These are phyloP conservation scores for Podila epigama DNA, from an alignment of 192 early-diverging fungal genomes.

Conservation along the genomic window DNA sequence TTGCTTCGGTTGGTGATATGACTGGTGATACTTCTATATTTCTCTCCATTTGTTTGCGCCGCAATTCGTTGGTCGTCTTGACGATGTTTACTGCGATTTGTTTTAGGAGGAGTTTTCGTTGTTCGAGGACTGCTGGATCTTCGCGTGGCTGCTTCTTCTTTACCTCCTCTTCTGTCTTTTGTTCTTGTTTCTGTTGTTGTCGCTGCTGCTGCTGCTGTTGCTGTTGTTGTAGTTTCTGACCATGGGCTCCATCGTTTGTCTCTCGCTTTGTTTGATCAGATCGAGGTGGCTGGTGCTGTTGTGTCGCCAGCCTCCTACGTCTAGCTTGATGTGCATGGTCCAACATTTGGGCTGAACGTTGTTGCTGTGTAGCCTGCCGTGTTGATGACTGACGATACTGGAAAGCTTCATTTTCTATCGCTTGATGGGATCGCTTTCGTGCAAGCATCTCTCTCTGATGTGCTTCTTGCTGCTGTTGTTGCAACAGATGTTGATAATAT, in stretches of 20 bases:
- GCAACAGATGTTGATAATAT: background rate
- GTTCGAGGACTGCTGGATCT: too few species aligned
- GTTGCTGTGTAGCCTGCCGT: background rate
- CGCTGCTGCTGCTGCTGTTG: background rate
- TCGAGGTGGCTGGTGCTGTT: constrained; percentile 4
- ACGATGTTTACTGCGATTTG: background rate
- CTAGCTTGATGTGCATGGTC: background rate
- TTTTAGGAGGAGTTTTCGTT: too few species aligned
- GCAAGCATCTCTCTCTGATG: background rate
- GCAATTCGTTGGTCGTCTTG: too few species aligned
- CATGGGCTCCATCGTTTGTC: too few species aligned
- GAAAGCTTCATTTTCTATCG: background rate
- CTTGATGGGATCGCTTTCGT: background rate
- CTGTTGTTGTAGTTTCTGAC: background rate
- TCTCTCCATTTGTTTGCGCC: too few species aligned
- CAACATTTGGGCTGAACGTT: background rate
- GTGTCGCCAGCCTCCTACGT: too few species aligned
- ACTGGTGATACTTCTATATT: too few species aligned
- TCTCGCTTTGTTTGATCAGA: too few species aligned
- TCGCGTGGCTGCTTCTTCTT: background rate
- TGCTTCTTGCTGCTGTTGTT: background rate
- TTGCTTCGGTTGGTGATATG: too few species aligned
- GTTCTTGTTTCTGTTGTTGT: background rate
- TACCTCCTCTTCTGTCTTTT: background rate
- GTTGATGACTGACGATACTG: background rate